These are phyloP conservation scores for Simplicillium sp. DNA, from an alignment of 2,329 filamentous ascomycete species.

Conservation along the genomic window DNA sequence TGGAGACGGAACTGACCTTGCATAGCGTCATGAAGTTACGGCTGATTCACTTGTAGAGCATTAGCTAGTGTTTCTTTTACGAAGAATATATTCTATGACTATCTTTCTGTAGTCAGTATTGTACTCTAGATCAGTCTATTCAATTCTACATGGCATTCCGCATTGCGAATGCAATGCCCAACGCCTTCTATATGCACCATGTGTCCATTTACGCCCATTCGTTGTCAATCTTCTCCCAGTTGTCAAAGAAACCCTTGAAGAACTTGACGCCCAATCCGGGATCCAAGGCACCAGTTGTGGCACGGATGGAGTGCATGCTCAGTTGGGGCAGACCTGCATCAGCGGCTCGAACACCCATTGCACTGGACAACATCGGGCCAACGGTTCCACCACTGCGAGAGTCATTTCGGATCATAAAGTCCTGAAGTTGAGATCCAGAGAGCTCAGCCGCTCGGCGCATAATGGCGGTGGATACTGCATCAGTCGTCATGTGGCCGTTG, in stretches of 20 bases:
- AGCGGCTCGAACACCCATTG: constrained; percentile 71
- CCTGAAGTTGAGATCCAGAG: constrained; percentile 61
- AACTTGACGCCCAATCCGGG: constrained; percentile 80
- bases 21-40: too few relatives aligned
- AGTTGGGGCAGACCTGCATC: constrained; percentile 87
- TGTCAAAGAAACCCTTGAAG: constrained; percentile 82
- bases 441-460: constrained; percentile 71
- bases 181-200: too few relatives aligned
- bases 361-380: constrained; percentile 78
- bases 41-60: too few relatives aligned
- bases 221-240: constrained; percentile 74
- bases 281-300: constrained; percentile 77
- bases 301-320: constrained; percentile 88
- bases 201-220: constrained; percentile 50
- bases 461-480: constrained; percentile 74
- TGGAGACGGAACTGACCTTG: not conserved
- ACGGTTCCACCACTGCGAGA: constrained; percentile 83
- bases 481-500: constrained; percentile 95
- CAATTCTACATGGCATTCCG: too few relatives aligned
- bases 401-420: constrained; percentile 95
- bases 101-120: too few relatives aligned
- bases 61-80: too few relatives aligned
- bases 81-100: too few relatives aligned
- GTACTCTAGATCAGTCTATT: too few relatives aligned
- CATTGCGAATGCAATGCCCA: too few relatives aligned